Base-by-base conservation (phyloP, 768 basidiomycete genomes). In the Serendipita indica region DNA sequence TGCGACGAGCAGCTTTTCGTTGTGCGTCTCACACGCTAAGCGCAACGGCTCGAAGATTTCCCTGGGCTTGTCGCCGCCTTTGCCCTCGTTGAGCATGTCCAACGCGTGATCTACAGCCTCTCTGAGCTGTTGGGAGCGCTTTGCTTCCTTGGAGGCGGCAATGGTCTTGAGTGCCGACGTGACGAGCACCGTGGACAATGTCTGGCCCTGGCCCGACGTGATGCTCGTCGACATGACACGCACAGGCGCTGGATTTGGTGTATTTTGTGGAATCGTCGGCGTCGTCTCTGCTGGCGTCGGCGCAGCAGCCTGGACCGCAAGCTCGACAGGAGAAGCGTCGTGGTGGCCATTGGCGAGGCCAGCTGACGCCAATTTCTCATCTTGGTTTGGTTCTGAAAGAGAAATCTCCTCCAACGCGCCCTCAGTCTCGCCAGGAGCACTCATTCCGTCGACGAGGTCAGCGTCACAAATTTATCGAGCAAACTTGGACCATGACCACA, bases 31-130 rank as follows among this genome's bases (percentile, higher is more conserved):
- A 72, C 96, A 98, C 6, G 96, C 96, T 57, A 98, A 75, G 52
- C 89, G 82, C 58, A 99, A 77, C n/a, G 96, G 93, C 66, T 96
- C 90, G 66, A 99, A 90, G 57, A 98, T 87, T 66, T 92, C 86
- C 60, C 89, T 77, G 35, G 90, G 89, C 56, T 70, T 74, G 66
- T 85, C 84, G 25, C 82, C 83, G 22, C 82, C 89, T 66, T 82
- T 74, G 60, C 88, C 83, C 33, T 78, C 76, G 62, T 80, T 81
- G 65, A 93, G 78, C 72, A 94, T 77, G 54, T 91, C 89, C 63
- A 93, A 69, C 3, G 92, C 91, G 57, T 75, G 79, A 62, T 86
- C 83, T 0, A 86, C 83, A 62, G 84, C 85, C 39, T 92, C 89
- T n/a, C 79, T 80, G 43, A 96, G 77, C n/a, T 84, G 80, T 2